Evolutionary conservation across 768 basidiomycete species (phyloP).

Genomic region (Gloeopeniophorella convolvens): DNA sequence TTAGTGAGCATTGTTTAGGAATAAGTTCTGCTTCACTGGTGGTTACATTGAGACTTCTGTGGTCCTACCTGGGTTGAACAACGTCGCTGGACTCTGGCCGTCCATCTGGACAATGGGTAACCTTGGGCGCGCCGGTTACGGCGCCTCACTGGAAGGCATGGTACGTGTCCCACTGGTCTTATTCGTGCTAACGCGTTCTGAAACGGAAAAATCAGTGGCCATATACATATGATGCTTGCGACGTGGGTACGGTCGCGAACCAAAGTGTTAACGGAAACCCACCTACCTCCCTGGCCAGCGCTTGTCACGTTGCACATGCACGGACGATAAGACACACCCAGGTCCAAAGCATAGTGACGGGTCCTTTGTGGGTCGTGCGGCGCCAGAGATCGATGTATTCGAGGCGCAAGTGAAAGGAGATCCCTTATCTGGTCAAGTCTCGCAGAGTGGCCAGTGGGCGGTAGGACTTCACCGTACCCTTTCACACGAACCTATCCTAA

Average conservation of each 20-base stretch:
- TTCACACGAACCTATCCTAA: not conserved
- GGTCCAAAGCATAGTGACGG: constrained; percentile 50
- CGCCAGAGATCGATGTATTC: constrained; percentile 68
- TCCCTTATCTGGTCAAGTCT: constrained; percentile 9
- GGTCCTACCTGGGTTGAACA: constrained; percentile 59
- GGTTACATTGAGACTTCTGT: constrained; percentile 69
- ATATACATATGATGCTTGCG: constrained; percentile 79
- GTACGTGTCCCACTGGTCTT: constrained; percentile 33
- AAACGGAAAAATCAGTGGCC: constrained; percentile 64
- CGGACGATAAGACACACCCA: constrained; percentile 41
- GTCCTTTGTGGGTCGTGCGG: constrained; percentile 52
- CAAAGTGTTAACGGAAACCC: constrained; percentile 71
- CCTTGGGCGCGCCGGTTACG: constrained; percentile 86
- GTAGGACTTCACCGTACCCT: constrained; percentile 3
- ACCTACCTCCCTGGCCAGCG: constrained; percentile 78
- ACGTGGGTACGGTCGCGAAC: constrained; percentile 87
- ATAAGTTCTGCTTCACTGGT: constrained; percentile 93
- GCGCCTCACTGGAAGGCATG: constrained; percentile 78
- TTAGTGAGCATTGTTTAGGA: too few species aligned
- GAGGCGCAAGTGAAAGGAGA: constrained; percentile 36
- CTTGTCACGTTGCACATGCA: constrained; percentile 29
- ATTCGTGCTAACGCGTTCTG: constrained; percentile 3
- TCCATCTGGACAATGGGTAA: constrained; percentile 80
- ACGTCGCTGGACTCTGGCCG: constrained; percentile 66
- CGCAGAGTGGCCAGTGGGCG: constrained; percentile 19